Base-by-base conservation (phyloP, 768 basidiomycete species). In the Tylopilus intermedius region DNA sequence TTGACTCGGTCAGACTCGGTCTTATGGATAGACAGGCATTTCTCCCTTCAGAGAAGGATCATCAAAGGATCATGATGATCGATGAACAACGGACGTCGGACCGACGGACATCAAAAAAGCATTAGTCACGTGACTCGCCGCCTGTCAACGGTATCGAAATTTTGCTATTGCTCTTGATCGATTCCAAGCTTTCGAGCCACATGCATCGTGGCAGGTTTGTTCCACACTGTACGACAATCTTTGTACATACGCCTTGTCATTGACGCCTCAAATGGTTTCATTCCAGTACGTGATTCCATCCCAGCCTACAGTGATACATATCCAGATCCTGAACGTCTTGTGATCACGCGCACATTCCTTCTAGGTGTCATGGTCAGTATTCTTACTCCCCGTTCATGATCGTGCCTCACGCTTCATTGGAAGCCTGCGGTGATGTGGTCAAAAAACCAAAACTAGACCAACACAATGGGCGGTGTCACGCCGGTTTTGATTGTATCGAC, bases 371-470 rank as follows among this genome's bases (percentile, higher is more conserved):
- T 68, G 78, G 84, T 85, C 47, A 71, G 80, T 55, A 1, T 3
- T 15, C 8, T 11, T n/a, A 3, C 13, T 4, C 32, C 45, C 8
- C 5, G 6, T 38, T 13, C 41, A 35, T 22, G 44, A 8, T 33
- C 14, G 14, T 26, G 10, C 37, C 15, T 58, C 33, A 50, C 40
- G 27, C 44, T 4, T 49, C 4, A 1, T 21, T 4, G 15, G 43
- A 9, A 90, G 90, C 67, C 33, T 96, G 94, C 67, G 73, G 78
- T 47, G 94, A 96, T 59, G 85, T 91, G 9, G 84, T 95, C 27
- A 96, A 92, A 70, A 96, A 96, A 63, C 94, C 94, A 11, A 93
- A 94, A 68, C 79, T 96, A 1, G 91, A 95, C 68, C 81, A 85
- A 64, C 93, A 95, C 62, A 58, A 66, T 44, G 66, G 62, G 27